Evolutionary conservation across 495 filamentous ascomycete species (phyloP).

Genomic region (Penicillium ucsense): DNA sequence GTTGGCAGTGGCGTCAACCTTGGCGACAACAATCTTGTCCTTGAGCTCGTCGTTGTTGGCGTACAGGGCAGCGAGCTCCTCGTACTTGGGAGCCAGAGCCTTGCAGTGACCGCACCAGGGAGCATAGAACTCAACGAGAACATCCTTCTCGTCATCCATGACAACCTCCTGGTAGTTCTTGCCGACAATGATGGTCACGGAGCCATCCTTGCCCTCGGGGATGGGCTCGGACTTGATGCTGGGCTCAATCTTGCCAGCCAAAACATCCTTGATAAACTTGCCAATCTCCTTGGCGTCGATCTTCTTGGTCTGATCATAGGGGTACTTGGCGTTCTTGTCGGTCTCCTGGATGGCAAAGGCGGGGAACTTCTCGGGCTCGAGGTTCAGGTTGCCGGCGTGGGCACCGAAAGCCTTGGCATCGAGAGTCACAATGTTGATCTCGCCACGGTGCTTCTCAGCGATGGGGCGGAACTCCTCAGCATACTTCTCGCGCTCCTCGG

Average conservation of each 20-base stretch:
- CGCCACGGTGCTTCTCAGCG: slow-evolving; percentile 57
- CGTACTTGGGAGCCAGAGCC: slow-evolving; percentile 66
- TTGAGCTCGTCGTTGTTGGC: slow-evolving; percentile 56
- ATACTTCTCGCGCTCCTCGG: slow-evolving; percentile 78
- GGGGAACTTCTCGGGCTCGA: slow-evolving; percentile 88
- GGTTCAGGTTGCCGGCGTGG: slow-evolving; percentile 94
- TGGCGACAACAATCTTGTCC: slow-evolving; percentile 85
- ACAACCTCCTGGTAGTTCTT: slow-evolving; percentile 91
- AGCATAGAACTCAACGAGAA: slow-evolving; percentile 96
- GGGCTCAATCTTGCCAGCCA: slow-evolving; percentile 79
- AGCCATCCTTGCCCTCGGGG: slow-evolving; percentile 87
- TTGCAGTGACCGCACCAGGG: slow-evolving; percentile 99
- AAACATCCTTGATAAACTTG: slow-evolving; percentile 79
- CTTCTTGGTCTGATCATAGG: slow-evolving; percentile 77
- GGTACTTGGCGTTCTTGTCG: slow-evolving; percentile 94
- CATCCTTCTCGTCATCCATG: slow-evolving; percentile 90
- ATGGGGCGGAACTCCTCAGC: slow-evolving; percentile 49
- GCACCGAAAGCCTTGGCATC: slow-evolving; percentile 92
- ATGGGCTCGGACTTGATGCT: slow-evolving; percentile 98
- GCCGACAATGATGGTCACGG: slow-evolving; percentile 83
- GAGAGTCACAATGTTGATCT: slow-evolving; percentile 94
- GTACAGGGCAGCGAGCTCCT: slow-evolving; percentile 79
- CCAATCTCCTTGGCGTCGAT: slow-evolving; percentile 66
- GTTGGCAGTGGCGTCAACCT: slow-evolving; percentile 95
- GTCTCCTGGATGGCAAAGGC: slow-evolving; percentile 97